Conservation (phyloP, 371 early-diverging fungal genomes). For the Apophysomyces elegans region DNA sequence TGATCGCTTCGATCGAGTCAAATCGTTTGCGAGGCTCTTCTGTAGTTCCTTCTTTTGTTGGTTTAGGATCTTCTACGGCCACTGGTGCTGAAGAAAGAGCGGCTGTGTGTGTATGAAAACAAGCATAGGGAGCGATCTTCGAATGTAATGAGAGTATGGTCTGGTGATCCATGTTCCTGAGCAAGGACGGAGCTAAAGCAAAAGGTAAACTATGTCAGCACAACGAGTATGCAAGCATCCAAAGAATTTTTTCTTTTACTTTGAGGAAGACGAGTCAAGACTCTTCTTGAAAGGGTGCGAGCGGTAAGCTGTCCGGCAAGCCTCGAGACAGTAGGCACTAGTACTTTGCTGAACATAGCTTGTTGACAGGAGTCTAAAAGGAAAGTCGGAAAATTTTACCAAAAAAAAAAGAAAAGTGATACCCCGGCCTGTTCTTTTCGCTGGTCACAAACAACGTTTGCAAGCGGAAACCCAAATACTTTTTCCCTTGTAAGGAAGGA, state of each 20-base stretch:
- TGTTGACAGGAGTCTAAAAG: not conserved
- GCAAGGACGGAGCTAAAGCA: conserved; percentile 1
- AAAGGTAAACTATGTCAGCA: conserved; percentile 3
- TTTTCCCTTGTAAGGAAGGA: too few species aligned
- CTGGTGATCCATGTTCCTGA: conserved; percentile 11
- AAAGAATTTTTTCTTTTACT: not conserved
- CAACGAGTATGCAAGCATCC: not conserved
- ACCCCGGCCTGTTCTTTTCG: conserved; percentile 1
- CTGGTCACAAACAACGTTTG: not conserved
- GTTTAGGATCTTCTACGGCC: conserved; percentile 8
- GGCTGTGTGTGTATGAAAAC: conserved; percentile 22
- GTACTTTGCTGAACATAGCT: conserved; percentile 18
- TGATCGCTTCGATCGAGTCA: conserved; percentile 52
- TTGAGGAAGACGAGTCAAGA: conserved; percentile 9
- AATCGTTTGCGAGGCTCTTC: conserved; percentile 48
- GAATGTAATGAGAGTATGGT: conserved; percentile 16
- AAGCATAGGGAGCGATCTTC: conserved; percentile 33
- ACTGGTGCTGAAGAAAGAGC: conserved; percentile 8
- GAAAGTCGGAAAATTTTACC: conserved; percentile 9
- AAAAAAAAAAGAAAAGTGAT: conserved; percentile 8
- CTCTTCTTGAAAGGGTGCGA: not conserved
- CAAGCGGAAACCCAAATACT: too few species aligned
- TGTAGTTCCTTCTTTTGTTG: conserved; percentile 6
- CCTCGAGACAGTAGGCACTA: conserved; percentile 10
- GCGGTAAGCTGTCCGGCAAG: conserved; percentile 6